phyloP scores from a whole-genome alignment of 768 basidiomycete genomes.

The Pleurotus pulmonarius region DNA sequence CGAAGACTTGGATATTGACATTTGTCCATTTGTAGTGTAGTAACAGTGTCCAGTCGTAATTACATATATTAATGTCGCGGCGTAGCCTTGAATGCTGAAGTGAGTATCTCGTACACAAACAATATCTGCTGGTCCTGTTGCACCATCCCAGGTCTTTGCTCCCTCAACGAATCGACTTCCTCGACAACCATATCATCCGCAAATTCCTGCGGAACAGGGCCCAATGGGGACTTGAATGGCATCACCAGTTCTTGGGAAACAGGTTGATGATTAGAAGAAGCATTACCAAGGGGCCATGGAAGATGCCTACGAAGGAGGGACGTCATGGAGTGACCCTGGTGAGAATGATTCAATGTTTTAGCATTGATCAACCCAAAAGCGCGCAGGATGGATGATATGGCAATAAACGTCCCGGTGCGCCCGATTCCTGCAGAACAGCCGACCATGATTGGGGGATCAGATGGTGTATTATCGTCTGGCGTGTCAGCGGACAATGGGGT shows the following conservation, averaged over 20 bases:
- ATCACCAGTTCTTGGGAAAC: constrained; percentile 14
- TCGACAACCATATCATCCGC: constrained; percentile 56
- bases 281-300: not conserved
- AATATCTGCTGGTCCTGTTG: constrained; percentile 63
- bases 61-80: not conserved
- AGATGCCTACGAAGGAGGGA: not conserved
- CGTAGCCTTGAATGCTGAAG: constrained; percentile 16
- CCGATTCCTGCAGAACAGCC: constrained; percentile 89
- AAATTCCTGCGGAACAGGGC: constrained; percentile 45
- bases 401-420: constrained; percentile 83
- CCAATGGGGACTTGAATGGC: constrained; percentile 45
- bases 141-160: constrained; percentile 83
- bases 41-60: not conserved
- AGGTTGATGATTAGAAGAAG: too few species aligned
- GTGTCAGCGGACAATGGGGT: constrained; percentile 25
- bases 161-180: constrained; percentile 75
- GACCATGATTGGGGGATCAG: constrained; percentile 73
- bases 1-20: not conserved
- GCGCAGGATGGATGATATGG: constrained; percentile 75
- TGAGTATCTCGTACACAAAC: constrained; percentile 62
- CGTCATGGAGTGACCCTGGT: not conserved
- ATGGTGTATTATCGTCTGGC: constrained; percentile 32
- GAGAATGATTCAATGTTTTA: constrained; percentile 23
- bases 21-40: not conserved
- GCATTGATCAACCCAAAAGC: constrained; percentile 43